phyloP scores from a whole-genome alignment of 2,329 filamentous ascomycete species.

The Ramularia endophylla region DNA sequence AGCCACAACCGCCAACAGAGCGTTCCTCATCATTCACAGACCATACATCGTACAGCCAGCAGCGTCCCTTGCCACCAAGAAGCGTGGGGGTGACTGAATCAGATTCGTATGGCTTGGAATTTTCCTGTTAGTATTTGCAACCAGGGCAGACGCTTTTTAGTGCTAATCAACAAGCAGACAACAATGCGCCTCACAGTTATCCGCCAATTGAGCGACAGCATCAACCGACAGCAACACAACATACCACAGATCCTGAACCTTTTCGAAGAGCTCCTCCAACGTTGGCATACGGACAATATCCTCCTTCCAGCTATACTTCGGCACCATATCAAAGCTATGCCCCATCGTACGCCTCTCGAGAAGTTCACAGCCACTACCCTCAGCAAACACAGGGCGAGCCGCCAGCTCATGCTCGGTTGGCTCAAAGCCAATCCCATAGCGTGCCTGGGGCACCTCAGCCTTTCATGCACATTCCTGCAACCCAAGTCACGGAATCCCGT shows the following conservation, averaged over 20 bases:
- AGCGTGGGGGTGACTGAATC: constrained; percentile 6
- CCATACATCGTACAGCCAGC: constrained; percentile 15
- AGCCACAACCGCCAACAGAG: constrained; percentile 14
- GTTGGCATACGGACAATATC: constrained; percentile 23
- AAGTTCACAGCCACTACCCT: constrained; percentile 10
- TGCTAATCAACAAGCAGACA: constrained; percentile 14
- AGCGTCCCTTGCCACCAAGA: constrained; percentile 18
- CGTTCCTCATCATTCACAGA: constrained; percentile 24
- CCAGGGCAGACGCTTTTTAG: neutral
- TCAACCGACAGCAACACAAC: constrained; percentile 7
- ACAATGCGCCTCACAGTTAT: constrained; percentile 15
- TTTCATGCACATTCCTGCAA: constrained; percentile 5
- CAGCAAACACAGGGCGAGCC: constrained; percentile 13
- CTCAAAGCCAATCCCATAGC: constrained; percentile 6
- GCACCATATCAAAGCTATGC: constrained; percentile 22
- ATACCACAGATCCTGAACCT: constrained; percentile 12
- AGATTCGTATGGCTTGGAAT: constrained; percentile 28
- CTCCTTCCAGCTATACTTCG: constrained; percentile 17
- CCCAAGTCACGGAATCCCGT: neutral
- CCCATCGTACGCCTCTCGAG: constrained; percentile 16
- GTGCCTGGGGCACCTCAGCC: constrained; percentile 7
- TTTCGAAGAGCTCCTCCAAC: constrained; percentile 17
- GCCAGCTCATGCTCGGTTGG: constrained; percentile 4
- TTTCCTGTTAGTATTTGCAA: constrained; percentile 26
- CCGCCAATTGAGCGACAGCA: constrained; percentile 11